Evolutionary conservation across 2,329 filamentous ascomycete genomes (phyloP).

Genomic region (Volutella citrinella): DNA sequence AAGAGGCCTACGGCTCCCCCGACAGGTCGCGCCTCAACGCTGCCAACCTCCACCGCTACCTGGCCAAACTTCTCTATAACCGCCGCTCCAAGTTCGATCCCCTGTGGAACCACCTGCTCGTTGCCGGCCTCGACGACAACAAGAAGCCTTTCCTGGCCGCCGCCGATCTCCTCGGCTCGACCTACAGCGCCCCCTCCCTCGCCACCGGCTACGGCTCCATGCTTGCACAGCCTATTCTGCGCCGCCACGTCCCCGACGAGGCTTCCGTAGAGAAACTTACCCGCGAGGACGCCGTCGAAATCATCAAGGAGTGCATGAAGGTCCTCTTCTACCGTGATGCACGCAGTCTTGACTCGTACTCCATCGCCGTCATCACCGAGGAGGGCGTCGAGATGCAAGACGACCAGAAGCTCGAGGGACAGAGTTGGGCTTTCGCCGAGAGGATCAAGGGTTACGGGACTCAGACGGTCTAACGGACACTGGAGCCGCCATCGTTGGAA

Average conservation of each 20-base stretch:
- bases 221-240: slow-evolving; percentile 88
- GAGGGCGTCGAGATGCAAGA: slow-evolving; percentile 84
- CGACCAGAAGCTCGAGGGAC: slow-evolving; percentile 83
- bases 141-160: slow-evolving; percentile 85
- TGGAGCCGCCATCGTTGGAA: too few relatives aligned
- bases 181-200: slow-evolving; percentile 81
- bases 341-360: slow-evolving; percentile 86
- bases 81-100: slow-evolving; percentile 95
- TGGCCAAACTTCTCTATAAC: slow-evolving; percentile 93
- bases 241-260: slow-evolving; percentile 81
- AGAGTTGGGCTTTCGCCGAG: slow-evolving; percentile 98
- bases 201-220: slow-evolving; percentile 93
- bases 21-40: slow-evolving; percentile 64
- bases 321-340: slow-evolving; percentile 97
- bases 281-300: slow-evolving; percentile 74
- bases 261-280: slow-evolving; percentile 67
- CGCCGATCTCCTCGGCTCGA: slow-evolving; percentile 89
- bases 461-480: slow-evolving; percentile 59
- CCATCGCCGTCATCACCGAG: slow-evolving; percentile 84
- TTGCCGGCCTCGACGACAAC: slow-evolving; percentile 80
- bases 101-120: slow-evolving; percentile 92
- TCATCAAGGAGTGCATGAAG: slow-evolving; percentile 95
- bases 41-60: slow-evolving; percentile 93
- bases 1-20: slow-evolving; percentile 73
- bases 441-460: slow-evolving; percentile 93